Base-by-base conservation (phyloP, 192 early-diverging fungal genomes). In the Endogone sp. region DNA sequence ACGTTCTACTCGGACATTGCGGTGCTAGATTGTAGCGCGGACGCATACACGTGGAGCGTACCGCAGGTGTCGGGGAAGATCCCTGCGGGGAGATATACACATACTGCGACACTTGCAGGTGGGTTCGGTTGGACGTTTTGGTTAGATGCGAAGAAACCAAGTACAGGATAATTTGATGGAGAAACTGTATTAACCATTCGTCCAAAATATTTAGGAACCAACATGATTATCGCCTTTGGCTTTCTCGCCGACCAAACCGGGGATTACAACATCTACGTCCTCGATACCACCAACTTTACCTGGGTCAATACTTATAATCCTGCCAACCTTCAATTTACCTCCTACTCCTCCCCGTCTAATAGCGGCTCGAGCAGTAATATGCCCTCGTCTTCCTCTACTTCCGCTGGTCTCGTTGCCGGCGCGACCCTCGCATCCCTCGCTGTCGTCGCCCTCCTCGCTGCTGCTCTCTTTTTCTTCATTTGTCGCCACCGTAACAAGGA, bases 71-170 rank as follows among this genome's bases (percentile, higher is more conserved):
- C 6, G 2, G 37, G 37, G 13, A 71, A 44, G 29, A n/a, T 65
- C 2, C 73, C 73, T 11, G 3, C 44, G 3, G 29, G 28, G 8
- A 56, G 73, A 60, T 71, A 37, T 30, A 25, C 28, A 25, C 73
- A 75, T 58, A 66, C 73, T 1, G 73, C 73, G 6, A 71, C 64
- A 2, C 21, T 75, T 0, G 32, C 67, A 57, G 73, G 73, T 66
- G 37, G 37, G 37, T 44, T 4, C 37, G 37, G 4, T 4, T 44
- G 37, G 65, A 22, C 2, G 66, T 64, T 59, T 66, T 64, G 70
- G 37, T 71, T 13, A 32, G 59, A n/a, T n/a, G n/a, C n/a, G n/a
- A n/a, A n/a, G n/a, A n/a, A n/a, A n/a, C n/a, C n/a, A n/a, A n/a
- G n/a, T n/a, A n/a, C n/a, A n/a, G n/a, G n/a, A n/a, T n/a, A n/a